phyloP scores from a whole-genome alignment of 2,329 filamentous ascomycete genomes.

The Fusarium odoratissimum region DNA sequence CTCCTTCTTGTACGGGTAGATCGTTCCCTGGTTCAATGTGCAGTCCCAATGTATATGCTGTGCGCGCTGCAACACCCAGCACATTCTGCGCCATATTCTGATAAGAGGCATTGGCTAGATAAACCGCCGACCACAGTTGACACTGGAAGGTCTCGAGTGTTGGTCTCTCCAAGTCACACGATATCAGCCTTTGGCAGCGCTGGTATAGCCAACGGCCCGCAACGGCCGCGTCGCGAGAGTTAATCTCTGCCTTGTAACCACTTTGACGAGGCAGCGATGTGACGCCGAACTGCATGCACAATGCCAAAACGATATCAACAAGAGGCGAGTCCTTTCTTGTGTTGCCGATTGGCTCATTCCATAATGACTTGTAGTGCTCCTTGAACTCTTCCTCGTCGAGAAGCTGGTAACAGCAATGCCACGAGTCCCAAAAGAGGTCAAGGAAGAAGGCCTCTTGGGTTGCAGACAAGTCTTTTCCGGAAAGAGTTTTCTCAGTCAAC shows the following conservation, averaged over 20 bases:
- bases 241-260: background rate
- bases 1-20: background rate
- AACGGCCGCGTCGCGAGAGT: background rate
- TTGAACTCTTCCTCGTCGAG: background rate
- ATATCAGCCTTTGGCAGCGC: background rate
- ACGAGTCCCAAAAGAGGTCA: background rate
- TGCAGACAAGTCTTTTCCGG: background rate
- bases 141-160: background rate
- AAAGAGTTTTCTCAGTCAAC: background rate
- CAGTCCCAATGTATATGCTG: background rate
- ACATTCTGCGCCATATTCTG: background rate
- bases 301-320: background rate
- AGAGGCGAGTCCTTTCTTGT: background rate
- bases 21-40: background rate
- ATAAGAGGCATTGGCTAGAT: background rate
- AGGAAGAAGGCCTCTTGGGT: background rate
- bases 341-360: fast-evolving
- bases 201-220: background rate
- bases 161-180: background rate
- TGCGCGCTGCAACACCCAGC: background rate
- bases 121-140: background rate
- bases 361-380: background rate
- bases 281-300: background rate
- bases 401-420: constrained; percentile 4
- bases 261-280: background rate